Evolutionary conservation across 345 rosid genomes (phyloP).

Genomic region (Arabidopsis suecica): DNA sequence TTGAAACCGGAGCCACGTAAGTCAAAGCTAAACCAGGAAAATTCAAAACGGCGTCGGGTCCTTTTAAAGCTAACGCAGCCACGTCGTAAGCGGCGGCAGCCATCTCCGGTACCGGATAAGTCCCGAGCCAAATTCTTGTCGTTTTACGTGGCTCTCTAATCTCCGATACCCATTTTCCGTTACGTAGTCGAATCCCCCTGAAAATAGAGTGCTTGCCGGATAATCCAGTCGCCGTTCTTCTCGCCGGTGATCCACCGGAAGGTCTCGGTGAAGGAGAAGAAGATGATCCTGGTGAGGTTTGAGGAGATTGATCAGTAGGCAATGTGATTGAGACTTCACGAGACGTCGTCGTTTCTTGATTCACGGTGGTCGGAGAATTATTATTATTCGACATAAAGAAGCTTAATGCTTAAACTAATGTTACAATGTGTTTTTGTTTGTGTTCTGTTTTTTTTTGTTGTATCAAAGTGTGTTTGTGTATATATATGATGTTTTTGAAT

Average conservation of each 20-base stretch:
- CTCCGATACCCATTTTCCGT: conserved; percentile 86
- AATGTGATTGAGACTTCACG: conserved; percentile 30
- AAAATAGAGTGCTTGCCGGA: conserved; percentile 53
- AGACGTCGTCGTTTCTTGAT: conserved; percentile 27
- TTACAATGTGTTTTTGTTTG: conserved; percentile 4
- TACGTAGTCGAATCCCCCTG: conserved; percentile 67
- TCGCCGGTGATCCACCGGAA: conserved; percentile 31
- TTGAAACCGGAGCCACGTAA: conserved; percentile 57
- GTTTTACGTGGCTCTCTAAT: conserved; percentile 78
- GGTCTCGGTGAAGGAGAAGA: conserved; percentile 35
- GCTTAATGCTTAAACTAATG: conserved; percentile 9
- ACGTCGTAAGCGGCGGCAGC: conserved; percentile 83
- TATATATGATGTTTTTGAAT: conserved; percentile 1
- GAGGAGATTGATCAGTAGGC: conserved; percentile 38
- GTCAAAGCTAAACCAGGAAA: conserved; percentile 57
- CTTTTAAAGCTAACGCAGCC: conserved; percentile 78
- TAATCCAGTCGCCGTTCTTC: conserved; percentile 23
- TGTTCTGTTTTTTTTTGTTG: conserved; percentile 13
- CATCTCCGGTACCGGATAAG: conserved; percentile 75
- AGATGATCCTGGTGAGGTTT: conserved; percentile 34
- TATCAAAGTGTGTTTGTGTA: conserved; percentile 18
- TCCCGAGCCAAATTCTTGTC: conserved; percentile 75
- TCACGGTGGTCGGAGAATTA: conserved; percentile 26
- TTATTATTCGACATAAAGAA: conserved; percentile 39
- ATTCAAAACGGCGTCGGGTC: conserved; percentile 58